Evolutionary conservation across 306 rosid genomes (phyloP).

Genomic region (Prunus kanzakura): DNA sequence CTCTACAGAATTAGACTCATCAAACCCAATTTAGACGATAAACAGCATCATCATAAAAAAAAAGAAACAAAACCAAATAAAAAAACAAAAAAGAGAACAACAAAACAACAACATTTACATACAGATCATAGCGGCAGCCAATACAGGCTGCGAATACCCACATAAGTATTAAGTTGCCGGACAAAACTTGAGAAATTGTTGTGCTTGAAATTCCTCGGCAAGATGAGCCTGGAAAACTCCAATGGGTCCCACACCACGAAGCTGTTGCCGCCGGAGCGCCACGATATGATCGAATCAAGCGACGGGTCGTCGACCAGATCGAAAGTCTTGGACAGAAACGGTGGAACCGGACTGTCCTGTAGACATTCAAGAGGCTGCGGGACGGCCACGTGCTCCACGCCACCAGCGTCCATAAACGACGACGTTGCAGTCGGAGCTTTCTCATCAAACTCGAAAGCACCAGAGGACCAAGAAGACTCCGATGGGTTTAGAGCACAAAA

Average conservation of each 20-base stretch:
- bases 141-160: slow-evolving; percentile 61
- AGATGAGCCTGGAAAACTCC: slow-evolving; percentile 62
- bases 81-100: slow-evolving; percentile 1
- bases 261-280: slow-evolving; percentile 64
- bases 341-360: slow-evolving; percentile 59
- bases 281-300: slow-evolving; percentile 67
- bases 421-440: background rate
- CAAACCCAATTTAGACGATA: slow-evolving; percentile 26
- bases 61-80: background rate
- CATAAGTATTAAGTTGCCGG: slow-evolving; percentile 97
- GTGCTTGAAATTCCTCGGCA: slow-evolving; percentile 91
- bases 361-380: slow-evolving; percentile 64
- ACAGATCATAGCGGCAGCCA: slow-evolving; percentile 50
- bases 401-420: background rate
- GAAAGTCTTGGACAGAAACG: slow-evolving; percentile 79
- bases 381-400: slow-evolving; percentile 1
- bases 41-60: slow-evolving; percentile 9
- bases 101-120: slow-evolving; percentile 30
- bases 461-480: background rate
- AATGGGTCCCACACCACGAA: slow-evolving; percentile 83
- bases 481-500: slow-evolving; percentile 14
- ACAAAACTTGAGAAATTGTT: slow-evolving; percentile 96
- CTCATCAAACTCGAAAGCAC: background rate
- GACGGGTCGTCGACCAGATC: slow-evolving; percentile 77
- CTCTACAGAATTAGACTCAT: slow-evolving; percentile 9